Base-by-base conservation (phyloP, 2,329 filamentous ascomycete genomes). In the Exophiala calicioides region DNA sequence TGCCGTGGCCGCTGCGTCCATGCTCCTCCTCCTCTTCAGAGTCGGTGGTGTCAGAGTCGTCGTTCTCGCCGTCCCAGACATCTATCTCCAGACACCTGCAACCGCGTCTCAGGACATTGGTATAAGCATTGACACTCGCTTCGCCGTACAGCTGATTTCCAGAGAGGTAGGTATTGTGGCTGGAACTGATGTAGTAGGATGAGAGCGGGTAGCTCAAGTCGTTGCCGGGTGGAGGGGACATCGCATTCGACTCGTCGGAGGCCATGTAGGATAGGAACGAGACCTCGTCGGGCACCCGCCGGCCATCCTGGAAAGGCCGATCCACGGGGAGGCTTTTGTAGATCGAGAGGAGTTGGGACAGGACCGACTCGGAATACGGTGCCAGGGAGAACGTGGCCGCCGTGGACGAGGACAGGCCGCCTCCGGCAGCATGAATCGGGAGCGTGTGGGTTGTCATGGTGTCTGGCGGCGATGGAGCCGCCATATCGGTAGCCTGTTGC, bases 11-110 rank as follows among this genome's bases (percentile, higher is more conserved):
- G 26, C 8, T 27, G 26, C 8, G 13, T 32, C 42, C 39, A 50
- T 50, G 5, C 37, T 57, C 49, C 32, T 59, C 52, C 23, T 56
- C 51, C 27, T 52, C 50, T 27, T 58, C 53, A 5, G 50, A 61
- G 36, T 56, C 62, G 19, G 60, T 62, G 44, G 56, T 60, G 30
- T 60, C 61, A 1, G 69, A 67, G 6, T 69, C 68, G 35, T 30
- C 68, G 35, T 30, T 44, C 32, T 78, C 74, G 9, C 89, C 88
- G 65, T 96, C 88, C 87, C 90, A 95, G 3, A 96, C 89, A 62
- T 96, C 91, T 44, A 96, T 93, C 65, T 96, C 90, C 35, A 96
- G 89, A 62, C 90, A 96, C 52, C 90, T 82, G 62, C 90, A 95
- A 36, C 88, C 87, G 40, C 82, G 78, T 26, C 80, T 74, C 9